These are phyloP conservation scores for Magnaporthiopsis rhizophila DNA, from an alignment of 2,329 filamentous ascomycete species.

Conservation along the genomic window DNA sequence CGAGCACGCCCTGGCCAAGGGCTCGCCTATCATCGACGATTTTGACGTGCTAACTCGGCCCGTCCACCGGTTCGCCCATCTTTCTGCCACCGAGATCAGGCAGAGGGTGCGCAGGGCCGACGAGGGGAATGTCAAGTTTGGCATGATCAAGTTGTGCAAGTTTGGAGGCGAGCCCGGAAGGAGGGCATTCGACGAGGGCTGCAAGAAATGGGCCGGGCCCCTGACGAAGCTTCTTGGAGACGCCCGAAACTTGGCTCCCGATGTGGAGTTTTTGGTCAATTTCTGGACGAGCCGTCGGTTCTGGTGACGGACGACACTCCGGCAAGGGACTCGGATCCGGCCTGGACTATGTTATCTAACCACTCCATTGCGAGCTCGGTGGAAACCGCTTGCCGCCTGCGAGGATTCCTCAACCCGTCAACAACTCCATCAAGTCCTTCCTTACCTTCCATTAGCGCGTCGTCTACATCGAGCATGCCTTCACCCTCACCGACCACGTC, in stretches of 20 bases:
- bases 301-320: conserved; percentile 18
- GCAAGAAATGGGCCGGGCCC: conserved; percentile 24
- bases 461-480: no score
- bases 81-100: background rate
- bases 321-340: no score
- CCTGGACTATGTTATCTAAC: background rate
- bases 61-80: conserved; percentile 6
- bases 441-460: background rate
- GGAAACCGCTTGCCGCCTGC: conserved; percentile 16
- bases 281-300: conserved; percentile 39
- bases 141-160: background rate
- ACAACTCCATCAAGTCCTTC: background rate
- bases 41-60: background rate
- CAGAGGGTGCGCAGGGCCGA: background rate
- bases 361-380: conserved; percentile 17
- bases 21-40: conserved; percentile 10
- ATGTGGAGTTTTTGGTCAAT: conserved; percentile 37
- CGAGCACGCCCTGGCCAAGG: conserved; percentile 26
- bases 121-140: background rate
- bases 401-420: background rate
- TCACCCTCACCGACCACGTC: no score
- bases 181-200: conserved; percentile 23
- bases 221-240: conserved; percentile 23
- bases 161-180: background rate
- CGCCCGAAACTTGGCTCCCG: conserved; percentile 21